These are phyloP conservation scores for Takashimella tepidaria DNA, from an alignment of 1,284 basidiomycete genomes.

Conservation along the genomic window DNA sequence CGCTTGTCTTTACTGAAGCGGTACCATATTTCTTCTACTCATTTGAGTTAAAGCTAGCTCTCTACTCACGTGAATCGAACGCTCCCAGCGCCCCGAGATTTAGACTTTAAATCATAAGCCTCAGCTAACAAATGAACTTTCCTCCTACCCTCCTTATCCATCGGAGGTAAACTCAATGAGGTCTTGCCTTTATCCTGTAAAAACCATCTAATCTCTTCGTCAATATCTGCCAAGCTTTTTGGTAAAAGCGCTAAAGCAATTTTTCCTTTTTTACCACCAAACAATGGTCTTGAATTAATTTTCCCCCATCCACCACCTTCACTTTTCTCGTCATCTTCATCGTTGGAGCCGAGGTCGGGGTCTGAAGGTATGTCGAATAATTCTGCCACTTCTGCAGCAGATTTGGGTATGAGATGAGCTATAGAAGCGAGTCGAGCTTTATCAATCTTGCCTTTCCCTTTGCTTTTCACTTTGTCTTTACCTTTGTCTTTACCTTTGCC, in stretches of 20 bases:
- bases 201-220: constrained; percentile 66
- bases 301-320: constrained; percentile 13
- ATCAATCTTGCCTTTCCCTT: constrained; percentile 21
- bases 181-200: constrained; percentile 53
- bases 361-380: constrained; percentile 40
- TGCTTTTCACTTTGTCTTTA: constrained; percentile 24
- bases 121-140: constrained; percentile 69
- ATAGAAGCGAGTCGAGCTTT: constrained; percentile 43
- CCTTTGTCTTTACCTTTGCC: constrained; percentile 22
- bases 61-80: constrained; percentile 51
- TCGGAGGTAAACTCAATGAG: constrained; percentile 66
- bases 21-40: too few relatives aligned
- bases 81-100: constrained; percentile 64
- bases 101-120: constrained; percentile 69
- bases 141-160: constrained; percentile 64
- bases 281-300: not conserved
- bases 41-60: not conserved
- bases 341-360: not conserved
- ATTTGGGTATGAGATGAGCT: constrained; percentile 39
- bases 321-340: constrained; percentile 17
- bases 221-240: constrained; percentile 47
- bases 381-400: constrained; percentile 38
- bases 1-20: too few relatives aligned
- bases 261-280: constrained; percentile 2
- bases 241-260: constrained; percentile 7